These are phyloP conservation scores for Hirschioporus abietinus DNA, from an alignment of 768 basidiomycete genomes.

Conservation along the genomic window DNA sequence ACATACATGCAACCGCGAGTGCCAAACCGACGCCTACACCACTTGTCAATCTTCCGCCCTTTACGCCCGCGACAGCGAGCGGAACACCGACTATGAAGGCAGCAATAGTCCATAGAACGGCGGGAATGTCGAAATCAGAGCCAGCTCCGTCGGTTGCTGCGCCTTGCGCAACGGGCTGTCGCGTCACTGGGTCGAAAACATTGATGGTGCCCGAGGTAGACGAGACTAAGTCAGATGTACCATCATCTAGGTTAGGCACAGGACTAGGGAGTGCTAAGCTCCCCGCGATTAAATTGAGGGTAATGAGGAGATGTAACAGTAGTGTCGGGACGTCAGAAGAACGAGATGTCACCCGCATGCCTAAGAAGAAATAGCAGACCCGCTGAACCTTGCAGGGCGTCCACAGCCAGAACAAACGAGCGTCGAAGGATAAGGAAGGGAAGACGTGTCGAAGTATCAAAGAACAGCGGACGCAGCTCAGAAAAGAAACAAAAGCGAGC, in stretches of 20 bases:
- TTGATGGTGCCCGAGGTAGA: conserved; percentile 28
- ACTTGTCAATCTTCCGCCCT: conserved; percentile 51
- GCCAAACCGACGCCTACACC: conserved; percentile 50
- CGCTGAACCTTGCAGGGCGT: neutral
- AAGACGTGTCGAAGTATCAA: neutral
- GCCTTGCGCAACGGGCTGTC: conserved; percentile 44
- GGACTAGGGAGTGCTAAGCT: neutral
- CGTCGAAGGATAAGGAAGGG: neutral
- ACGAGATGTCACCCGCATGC: neutral
- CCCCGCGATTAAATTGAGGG: neutral
- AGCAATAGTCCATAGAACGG: conserved; percentile 55
- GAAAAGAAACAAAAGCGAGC: neutral
- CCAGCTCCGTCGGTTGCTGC: conserved; percentile 57
- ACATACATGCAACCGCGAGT: conserved; percentile 40
- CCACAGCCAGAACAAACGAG: neutral
- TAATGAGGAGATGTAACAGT: neutral
- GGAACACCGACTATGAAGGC: conserved; percentile 47
- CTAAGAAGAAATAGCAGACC: neutral
- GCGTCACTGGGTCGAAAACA: conserved; percentile 41
- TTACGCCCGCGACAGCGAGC: conserved; percentile 50
- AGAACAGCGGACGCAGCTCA: neutral
- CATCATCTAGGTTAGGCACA: neutral
- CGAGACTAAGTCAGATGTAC: conserved; percentile 20
- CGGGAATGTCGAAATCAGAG: conserved; percentile 35
- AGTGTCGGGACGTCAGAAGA: neutral